phyloP scores from a whole-genome alignment of 352 stramenopile genomes.

The Pythium phragmitis region DNA sequence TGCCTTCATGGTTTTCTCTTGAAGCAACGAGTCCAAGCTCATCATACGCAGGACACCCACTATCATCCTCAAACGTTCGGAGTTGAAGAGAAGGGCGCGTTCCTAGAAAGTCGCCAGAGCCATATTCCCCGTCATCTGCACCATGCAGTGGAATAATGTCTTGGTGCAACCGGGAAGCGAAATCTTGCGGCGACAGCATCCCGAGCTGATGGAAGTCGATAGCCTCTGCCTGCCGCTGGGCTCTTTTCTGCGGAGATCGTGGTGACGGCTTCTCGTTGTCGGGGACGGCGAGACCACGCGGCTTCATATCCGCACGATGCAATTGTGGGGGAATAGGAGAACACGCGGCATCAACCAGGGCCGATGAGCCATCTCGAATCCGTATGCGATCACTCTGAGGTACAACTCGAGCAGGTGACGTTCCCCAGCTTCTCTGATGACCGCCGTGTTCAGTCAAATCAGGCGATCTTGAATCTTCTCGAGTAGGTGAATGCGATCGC shows the following conservation, averaged over 20 bases:
- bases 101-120: not conserved
- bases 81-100: conserved; percentile 21
- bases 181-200: conserved; percentile 15
- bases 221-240: not conserved
- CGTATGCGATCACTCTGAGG: not conserved
- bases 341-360: conserved; percentile 28
- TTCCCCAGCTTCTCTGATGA: not conserved
- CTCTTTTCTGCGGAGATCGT: not conserved
- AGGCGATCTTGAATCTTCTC: not conserved
- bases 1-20: not conserved
- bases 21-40: conserved; percentile 15
- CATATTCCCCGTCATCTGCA: not conserved
- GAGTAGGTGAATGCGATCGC: not conserved
- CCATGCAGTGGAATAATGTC: not conserved
- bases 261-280: not conserved
- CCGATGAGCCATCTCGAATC: not conserved
- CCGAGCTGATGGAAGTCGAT: not conserved
- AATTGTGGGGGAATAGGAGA: conserved; percentile 22
- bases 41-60: conserved; percentile 60
- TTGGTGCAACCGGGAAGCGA: not conserved
- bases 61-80: conserved; percentile 59
- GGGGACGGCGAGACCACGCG: not conserved
- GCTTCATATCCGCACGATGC: not conserved
- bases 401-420: not conserved
- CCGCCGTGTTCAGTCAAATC: not conserved